Conservation (phyloP, 305 asterid genomes). For the Solanum hybrid region DNA sequence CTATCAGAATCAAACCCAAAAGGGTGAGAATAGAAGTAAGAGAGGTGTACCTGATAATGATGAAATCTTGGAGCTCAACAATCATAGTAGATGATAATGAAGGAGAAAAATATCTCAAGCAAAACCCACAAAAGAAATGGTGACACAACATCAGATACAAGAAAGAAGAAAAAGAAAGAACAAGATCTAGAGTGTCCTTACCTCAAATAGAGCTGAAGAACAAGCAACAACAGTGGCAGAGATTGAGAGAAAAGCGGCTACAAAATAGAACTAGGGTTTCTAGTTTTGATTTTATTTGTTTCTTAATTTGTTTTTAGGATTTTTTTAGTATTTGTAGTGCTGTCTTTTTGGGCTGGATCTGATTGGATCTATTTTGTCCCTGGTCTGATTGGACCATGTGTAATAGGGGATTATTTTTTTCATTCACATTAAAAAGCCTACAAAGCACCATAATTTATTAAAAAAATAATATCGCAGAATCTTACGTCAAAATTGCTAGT, state of each 20-base stretch:
- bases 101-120: neutral
- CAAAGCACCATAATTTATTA: neutral
- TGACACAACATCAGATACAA: neutral
- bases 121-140: neutral
- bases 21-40: neutral
- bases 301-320: neutral
- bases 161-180: neutral
- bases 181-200: neutral
- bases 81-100: neutral
- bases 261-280: neutral
- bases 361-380: neutral
- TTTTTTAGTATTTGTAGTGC: neutral
- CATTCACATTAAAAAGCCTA: neutral
- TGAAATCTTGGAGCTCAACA: neutral
- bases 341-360: neutral
- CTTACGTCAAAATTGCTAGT: neutral
- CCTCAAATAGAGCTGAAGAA: neutral
- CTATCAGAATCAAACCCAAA: neutral
- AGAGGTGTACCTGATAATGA: neutral
- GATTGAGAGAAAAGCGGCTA: neutral
- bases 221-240: neutral
- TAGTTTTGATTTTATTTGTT: neutral
- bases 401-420: neutral
- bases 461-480: neutral
- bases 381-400: neutral